Base-by-base conservation (phyloP, 2,329 filamentous ascomycete species). In the Acrocalymma vagum region DNA sequence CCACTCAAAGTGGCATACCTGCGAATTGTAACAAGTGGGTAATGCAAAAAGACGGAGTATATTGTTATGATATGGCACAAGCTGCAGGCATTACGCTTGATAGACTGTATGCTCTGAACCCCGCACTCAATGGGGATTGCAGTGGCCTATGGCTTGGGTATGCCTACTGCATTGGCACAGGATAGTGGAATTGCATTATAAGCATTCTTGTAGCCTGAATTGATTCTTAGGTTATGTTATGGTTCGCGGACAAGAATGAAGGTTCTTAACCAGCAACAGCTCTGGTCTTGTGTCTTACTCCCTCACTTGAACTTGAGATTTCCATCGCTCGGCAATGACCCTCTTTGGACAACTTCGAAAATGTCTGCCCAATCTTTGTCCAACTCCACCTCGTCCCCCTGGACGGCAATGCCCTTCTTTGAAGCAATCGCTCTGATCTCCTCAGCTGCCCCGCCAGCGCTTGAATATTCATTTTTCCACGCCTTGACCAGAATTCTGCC, bases 101-200 rank as follows among this genome's bases (percentile, higher is more conserved):
- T 22, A 32, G 15, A 33, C 18, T 40, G 5, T 34, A 34, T 29
- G 15, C 29, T 6, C 29, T 40, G 3, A 40, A 40, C 9, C 37
- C 37, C 26, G 15, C 26, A 17, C 13, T 18, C 21, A 4, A 28
- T 38, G 28, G 27, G 14, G 36, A 38, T 28, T 38, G 28, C 33
- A 40, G 29, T 40, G 28, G 28, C 37, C 33, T 40, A 33, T 40
- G 37, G 37, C 37, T 40, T 38, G 40, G 26, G 18, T 38, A 44
- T 25, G 29, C 29, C 24, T 44, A 44, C 35, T 35, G 41, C 30
- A 27, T 44, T 22, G 35, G 34, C 22, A 44, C 35, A 29, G 35
- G n/a, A n/a, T n/a, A n/a, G n/a, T n/a, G n/a, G n/a, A n/a, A n/a
- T n/a, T n/a, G n/a, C n/a, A n/a, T n/a, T n/a, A n/a, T n/a, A n/a